Conservation (phyloP, 441 rosid genomes). For the Populus hybrid region DNA sequence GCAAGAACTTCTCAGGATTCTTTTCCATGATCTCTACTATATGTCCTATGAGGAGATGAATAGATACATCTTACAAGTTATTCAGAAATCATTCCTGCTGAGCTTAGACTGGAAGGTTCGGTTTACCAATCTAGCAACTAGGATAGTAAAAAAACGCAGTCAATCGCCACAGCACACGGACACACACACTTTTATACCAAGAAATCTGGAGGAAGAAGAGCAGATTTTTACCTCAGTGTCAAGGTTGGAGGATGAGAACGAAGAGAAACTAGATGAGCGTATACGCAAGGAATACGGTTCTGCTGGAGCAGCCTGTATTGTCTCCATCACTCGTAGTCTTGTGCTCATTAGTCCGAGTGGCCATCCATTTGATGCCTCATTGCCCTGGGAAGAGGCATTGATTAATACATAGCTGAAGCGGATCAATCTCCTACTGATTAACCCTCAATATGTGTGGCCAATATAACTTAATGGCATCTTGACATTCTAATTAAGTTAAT, state of each 20-base stretch:
- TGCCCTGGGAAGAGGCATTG: slow-evolving; percentile 30
- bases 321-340: slow-evolving; percentile 33
- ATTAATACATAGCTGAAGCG: background rate
- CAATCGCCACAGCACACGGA: background rate
- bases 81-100: background rate
- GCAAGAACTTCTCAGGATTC: background rate
- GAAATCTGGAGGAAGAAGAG: background rate
- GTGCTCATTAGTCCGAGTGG: slow-evolving; percentile 52
- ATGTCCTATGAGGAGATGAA: background rate
- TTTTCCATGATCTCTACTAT: background rate
- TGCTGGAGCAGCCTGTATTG: slow-evolving; percentile 24
- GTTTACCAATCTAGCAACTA: background rate
- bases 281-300: slow-evolving; percentile 23
- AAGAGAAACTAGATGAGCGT: slow-evolving; percentile 35
- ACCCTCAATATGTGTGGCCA: background rate
- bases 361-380: slow-evolving; percentile 45
- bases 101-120: background rate
- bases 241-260: slow-evolving; percentile 49
- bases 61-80: background rate
- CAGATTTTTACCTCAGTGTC: slow-evolving; percentile 45
- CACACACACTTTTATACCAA: background rate
- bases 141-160: background rate
- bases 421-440: background rate
- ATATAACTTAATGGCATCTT: background rate
- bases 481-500: background rate